Evolutionary conservation across 2,329 filamentous ascomycete genomes (phyloP), one percentile per base, ranked within the genome.

Genomic region (Aureobasidium sp.): DNA sequence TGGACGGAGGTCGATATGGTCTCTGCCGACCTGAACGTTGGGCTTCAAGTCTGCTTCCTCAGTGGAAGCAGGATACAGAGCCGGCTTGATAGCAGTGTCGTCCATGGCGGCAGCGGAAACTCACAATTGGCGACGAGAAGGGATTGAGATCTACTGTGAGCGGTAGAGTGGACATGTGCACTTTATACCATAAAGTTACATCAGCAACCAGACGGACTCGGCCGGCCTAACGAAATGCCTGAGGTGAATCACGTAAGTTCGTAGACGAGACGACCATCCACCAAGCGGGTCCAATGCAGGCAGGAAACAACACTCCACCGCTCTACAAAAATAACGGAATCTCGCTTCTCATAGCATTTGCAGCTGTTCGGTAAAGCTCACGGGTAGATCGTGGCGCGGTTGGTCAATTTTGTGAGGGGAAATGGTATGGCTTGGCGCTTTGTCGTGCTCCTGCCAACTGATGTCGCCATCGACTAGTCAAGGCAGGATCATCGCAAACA

Each of bases 1-100:
- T 15, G 60, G 60, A 20, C 42, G 39, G 13, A 62, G 60, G 10
- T 51, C 48, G 8, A 62, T 62, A 12, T 62, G 60, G 34, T 62
- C 60, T 20, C 60, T 55, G 7, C 60, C 60, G 8, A 62, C 60
- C 13, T 51, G 39, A 13, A 42, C 60, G 13, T 42, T 62, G 34
- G 37, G 48, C 41, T 62, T 62, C 10, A 53, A 23, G n/a, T 44
- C 42, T 7, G 34, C 13, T 26, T 55, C 50, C 48, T 29, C 50
- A 8, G 37, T 42, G 23, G 41, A 36, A 15, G 39, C n/a, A 26
- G 48, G 50, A 27, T 55, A 48, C 2, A 62, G 51, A 37, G 50
- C 42, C 13, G 60, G 60, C 50, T 62, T 62, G 60, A 62, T 62
- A 7, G 36, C 8, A 39, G 47, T 27, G 27, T 62, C 51, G 32